Evolutionary conservation across 2,329 filamentous ascomycete species (phyloP), one percentile per base, ranked within the genome.

Genomic region (Fusarium continuum): DNA sequence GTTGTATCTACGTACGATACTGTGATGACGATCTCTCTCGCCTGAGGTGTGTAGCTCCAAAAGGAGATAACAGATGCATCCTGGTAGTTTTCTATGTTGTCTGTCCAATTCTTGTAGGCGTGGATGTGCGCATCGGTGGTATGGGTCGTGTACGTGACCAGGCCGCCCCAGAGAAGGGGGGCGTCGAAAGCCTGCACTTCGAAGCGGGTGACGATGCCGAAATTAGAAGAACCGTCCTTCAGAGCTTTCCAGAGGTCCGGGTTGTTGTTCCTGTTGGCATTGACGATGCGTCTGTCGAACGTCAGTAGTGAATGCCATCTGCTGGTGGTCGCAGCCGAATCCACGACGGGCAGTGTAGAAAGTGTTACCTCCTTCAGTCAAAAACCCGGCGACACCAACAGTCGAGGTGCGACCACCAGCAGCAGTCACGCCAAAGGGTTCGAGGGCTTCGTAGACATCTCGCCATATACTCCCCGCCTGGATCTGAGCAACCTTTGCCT

Each of bases 241-340:
- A 64, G 55, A 2, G 45, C 61, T 10, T 64, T 64, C 55, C 55
- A 64, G 3, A 64, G 41, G 14, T 64, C 61, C 13, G 48, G 14
- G 11, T 64, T 60, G 2, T 51, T 35, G 7, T 36, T 78, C 6
- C 40, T 39, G 34, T 49, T 57, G 5, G 51, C 54, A 50, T 57
- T 49, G 11, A 57, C 41, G 14, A 57, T 57, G 5, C 28, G 40
- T 14, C 52, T 57, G 8, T 2, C 2, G 1, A 22, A 9, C 10
- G n/a, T 56, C 19, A 49, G 4, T 9, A 6, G 16, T 2, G 4
- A 1, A 20, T 2, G 14, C 3, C 1, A 2, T 1, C n/a, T 26
- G 2, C 2, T 4, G 1, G 9, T 8, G 79, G 52, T 82, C 82
- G 45, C 77, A 80, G 6, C 54, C 61, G 14, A 69, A 51, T 4